Base-by-base conservation (phyloP, 2,329 filamentous ascomycete genomes). In the Epichloe uncinata region DNA sequence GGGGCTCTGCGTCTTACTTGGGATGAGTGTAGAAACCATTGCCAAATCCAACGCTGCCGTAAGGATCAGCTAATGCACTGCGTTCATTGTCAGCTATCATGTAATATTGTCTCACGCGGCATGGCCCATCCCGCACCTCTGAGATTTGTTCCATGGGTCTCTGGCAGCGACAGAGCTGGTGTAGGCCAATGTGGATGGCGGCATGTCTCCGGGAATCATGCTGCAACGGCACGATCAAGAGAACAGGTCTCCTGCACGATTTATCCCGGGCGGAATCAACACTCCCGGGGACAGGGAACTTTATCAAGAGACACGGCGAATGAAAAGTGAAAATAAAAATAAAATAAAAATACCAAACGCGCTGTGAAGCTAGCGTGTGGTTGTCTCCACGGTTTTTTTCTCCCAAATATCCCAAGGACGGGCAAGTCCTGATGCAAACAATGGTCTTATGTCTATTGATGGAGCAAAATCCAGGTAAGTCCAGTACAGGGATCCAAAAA, bases 111-210 rank as follows among this genome's bases (percentile, higher is more conserved):
- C 30, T 45, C 34, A 38, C 41, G 22, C 43, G 26, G 34, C 18
- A 26, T 43, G 22, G 22, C 42, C 22, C 22, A 42, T 41, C 16
- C 18, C 73, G 70, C 71, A 78, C 75, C 73, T 78, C 66, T 71
- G 73, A 56, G 70, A 66, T 55, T 71, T 61, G 55, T 70, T 69
- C 74, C 74, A 77, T 51, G 72, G 68, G 57, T 72, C 68, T 62
- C 68, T 69, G 53, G 71, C 64, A 62, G 69, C 67, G 59, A 65
- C 64, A 56, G 72, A 60, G 54, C 63, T 66, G 60, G 68, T 70
- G 63, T 74, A 75, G 54, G 68, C 65, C 66, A 71, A 67, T 49
- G 73, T 69, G 59, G 69, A 66, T 55, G 72, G 70, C 42, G 69
- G 66, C 71, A 73, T 72, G 54, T 68, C 63, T 60, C 63, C 61